Evolutionary conservation across 2,329 filamentous ascomycete genomes (phyloP).

Genomic region (Aspergillus felis): DNA sequence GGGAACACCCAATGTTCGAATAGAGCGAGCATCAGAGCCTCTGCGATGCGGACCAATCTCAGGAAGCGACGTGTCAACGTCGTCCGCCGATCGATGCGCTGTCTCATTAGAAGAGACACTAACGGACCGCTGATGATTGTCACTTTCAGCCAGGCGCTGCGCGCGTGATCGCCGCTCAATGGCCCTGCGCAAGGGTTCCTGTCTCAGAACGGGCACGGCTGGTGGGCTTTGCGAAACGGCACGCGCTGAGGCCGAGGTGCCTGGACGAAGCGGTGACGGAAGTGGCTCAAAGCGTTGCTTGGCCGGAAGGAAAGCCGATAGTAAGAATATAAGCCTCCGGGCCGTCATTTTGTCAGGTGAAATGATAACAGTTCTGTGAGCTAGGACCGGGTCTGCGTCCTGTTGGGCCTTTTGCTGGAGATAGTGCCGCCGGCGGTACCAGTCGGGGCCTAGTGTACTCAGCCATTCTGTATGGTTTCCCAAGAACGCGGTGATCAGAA

Average conservation of each 20-base stretch:
- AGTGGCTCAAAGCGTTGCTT: constrained; percentile 38
- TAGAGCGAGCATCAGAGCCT: constrained; percentile 43
- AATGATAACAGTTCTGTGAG: constrained; percentile 54
- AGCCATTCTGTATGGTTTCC: constrained; percentile 61
- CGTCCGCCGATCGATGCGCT: constrained; percentile 31
- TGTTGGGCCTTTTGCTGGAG: constrained; percentile 48
- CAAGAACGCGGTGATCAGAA: constrained; percentile 56
- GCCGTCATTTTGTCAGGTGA: constrained; percentile 58
- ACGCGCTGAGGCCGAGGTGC: constrained; percentile 44
- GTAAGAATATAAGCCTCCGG: constrained; percentile 54
- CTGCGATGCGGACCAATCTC: constrained; percentile 29
- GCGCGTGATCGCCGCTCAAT: constrained; percentile 50
- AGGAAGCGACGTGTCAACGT: constrained; percentile 24
- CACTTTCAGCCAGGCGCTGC: constrained; percentile 40
- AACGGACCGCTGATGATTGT: constrained; percentile 36
- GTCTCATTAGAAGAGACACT: constrained; percentile 45
- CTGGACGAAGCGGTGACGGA: constrained; percentile 37
- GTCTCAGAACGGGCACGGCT: constrained; percentile 46
- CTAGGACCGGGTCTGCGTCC: constrained; percentile 46
- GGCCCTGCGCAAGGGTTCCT: constrained; percentile 51
- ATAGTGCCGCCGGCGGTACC: constrained; percentile 51
- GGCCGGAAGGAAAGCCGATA: constrained; percentile 56
- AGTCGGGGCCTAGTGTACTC: constrained; percentile 50
- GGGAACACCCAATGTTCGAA: constrained; percentile 40
- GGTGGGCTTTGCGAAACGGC: constrained; percentile 53